These are phyloP conservation scores for Fraxinus paxiana DNA, from an alignment of 305 asterid species.

Conservation along the genomic window DNA sequence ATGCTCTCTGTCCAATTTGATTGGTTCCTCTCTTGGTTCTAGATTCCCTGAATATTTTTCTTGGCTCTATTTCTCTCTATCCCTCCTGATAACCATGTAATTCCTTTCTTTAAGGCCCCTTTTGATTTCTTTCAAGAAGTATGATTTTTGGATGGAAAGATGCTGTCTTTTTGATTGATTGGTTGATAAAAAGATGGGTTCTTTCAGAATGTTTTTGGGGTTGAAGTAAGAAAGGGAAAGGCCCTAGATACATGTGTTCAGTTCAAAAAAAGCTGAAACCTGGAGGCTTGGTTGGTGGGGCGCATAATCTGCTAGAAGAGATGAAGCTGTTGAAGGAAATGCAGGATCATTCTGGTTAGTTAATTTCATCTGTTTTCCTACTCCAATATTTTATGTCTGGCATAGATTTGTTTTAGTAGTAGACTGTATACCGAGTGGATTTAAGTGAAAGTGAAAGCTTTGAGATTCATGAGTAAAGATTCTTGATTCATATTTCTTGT, in stretches of 20 bases:
- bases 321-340: slow-evolving; percentile 83
- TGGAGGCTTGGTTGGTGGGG: slow-evolving; percentile 51
- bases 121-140: neutral
- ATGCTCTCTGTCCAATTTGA: slow-evolving; percentile 50
- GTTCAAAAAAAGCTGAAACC: slow-evolving; percentile 57
- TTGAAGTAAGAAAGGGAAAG: slow-evolving; percentile 28
- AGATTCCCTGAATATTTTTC: slow-evolving; percentile 55
- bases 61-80: slow-evolving; percentile 37
- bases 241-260: slow-evolving; percentile 41
- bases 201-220: slow-evolving; percentile 22
- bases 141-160: slow-evolving; percentile 25
- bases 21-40: slow-evolving; percentile 40
- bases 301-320: slow-evolving; percentile 61
- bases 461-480: neutral
- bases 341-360: slow-evolving; percentile 74
- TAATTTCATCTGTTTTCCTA: slow-evolving; percentile 2
- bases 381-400: neutral
- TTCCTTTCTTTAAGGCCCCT: slow-evolving; percentile 7
- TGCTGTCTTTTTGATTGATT: slow-evolving; percentile 25
- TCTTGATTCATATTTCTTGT: slow-evolving; percentile 2
- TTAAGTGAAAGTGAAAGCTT: neutral
- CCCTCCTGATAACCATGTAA: slow-evolving; percentile 24
- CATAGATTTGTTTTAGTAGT: neutral
- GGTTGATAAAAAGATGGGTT: slow-evolving; percentile 33
- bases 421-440: neutral